Evolutionary conservation across 345 rosid species (phyloP).

Genomic region (Bruguiera gymnorhiza): DNA sequence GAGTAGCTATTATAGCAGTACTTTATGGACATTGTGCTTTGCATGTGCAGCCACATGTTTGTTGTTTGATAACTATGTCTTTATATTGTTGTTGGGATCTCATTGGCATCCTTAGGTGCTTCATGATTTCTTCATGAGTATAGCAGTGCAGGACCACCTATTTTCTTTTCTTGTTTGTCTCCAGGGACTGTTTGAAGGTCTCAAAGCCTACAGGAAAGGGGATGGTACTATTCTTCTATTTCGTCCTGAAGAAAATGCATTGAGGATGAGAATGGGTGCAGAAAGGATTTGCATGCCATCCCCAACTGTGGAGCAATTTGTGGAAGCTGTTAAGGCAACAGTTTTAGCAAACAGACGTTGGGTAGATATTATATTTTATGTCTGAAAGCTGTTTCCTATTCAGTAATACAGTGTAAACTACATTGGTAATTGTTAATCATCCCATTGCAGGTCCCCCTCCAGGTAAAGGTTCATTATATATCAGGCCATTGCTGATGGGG

Average conservation of each 20-base stretch:
- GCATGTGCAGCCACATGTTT: no score
- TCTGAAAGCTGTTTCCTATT: neutral
- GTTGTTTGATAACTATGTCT: no score
- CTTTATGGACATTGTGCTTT: no score
- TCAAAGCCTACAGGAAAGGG: slow-evolving; percentile 83
- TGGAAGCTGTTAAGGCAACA: slow-evolving; percentile 78
- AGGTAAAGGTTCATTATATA: slow-evolving; percentile 89
- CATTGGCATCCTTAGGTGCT: no score
- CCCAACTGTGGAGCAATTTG: slow-evolving; percentile 78
- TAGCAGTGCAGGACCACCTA: neutral
- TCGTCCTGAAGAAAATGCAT: slow-evolving; percentile 92
- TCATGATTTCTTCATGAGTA: neutral
- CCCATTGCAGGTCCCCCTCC: slow-evolving; percentile 66
- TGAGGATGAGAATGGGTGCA: slow-evolving; percentile 77
- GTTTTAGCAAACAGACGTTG: slow-evolving; percentile 93
- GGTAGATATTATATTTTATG: slow-evolving; percentile 42
- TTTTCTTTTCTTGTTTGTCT: slow-evolving; percentile 7
- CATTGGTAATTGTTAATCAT: slow-evolving; percentile 13
- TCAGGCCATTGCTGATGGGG: slow-evolving; percentile 92
- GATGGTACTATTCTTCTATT: slow-evolving; percentile 72
- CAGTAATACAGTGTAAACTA: neutral
- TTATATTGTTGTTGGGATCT: no score
- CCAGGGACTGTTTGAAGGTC: slow-evolving; percentile 90
- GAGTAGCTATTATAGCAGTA: no score
- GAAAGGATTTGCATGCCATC: slow-evolving; percentile 97